Conservation (phyloP, 1,139 yeast genomes). For the Blastobotrys persicus region DNA sequence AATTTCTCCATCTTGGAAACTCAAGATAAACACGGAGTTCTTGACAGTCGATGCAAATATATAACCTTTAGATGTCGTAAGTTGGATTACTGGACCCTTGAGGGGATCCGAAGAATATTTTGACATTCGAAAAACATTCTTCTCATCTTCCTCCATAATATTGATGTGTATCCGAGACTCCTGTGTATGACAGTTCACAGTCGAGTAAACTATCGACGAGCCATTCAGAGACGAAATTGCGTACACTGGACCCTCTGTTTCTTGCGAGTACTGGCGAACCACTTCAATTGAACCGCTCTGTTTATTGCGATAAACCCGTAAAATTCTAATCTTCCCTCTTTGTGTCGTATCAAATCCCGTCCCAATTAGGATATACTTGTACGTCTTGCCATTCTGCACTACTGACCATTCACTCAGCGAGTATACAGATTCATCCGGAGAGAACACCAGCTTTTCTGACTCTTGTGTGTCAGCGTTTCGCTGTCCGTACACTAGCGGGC, state of each 20-base stretch:
- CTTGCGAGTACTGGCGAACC: conserved; percentile 20
- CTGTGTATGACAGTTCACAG: background rate
- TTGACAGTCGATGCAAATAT: conserved; percentile 19
- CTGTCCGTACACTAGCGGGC: background rate
- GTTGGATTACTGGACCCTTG: conserved; percentile 10
- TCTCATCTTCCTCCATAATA: conserved; percentile 3
- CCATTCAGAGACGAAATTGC: conserved; percentile 25
- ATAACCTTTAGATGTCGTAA: background rate
- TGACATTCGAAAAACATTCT: conserved; percentile 11
- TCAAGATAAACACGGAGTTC: conserved; percentile 18
- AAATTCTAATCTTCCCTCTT: conserved; percentile 17
- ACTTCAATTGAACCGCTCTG: conserved; percentile 17
- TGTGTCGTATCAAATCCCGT: conserved; percentile 10
- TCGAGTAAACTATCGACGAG: conserved; percentile 26
- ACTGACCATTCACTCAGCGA: conserved; percentile 24
- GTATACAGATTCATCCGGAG: conserved; percentile 19
- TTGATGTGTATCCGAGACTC: conserved; percentile 9
- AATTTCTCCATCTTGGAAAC: conserved; percentile 8
- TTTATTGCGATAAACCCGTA: conserved; percentile 19
- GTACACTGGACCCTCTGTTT: conserved; percentile 31
- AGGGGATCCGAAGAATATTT: conserved; percentile 14
- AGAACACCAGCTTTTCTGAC: conserved; percentile 9
- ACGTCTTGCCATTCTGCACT: conserved; percentile 15
- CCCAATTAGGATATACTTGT: conserved; percentile 25
- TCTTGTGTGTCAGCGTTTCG: background rate